Percentiles rank a stretch among this genome's conserved stretches.
Conservation (phyloP, 768 basidiomycete species). For the Phylloporus scabripes region DNA sequence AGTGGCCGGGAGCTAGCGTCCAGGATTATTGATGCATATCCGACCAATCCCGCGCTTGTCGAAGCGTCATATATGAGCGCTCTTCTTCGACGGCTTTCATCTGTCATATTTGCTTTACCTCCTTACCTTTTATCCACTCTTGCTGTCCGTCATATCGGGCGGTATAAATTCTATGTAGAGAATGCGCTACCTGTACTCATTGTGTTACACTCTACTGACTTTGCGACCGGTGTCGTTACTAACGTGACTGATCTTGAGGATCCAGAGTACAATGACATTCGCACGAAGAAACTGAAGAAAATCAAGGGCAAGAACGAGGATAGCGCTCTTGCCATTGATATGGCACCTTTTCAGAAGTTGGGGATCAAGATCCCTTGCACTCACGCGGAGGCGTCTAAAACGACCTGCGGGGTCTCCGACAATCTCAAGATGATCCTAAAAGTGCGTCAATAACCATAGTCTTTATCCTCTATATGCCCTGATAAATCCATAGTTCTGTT, state of each 20-base stretch:
- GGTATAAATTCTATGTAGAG: slow-evolving; percentile 21
- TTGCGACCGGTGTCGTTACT: background rate
- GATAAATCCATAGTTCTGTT: slow-evolving; percentile 21
- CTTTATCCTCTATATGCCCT: background rate
- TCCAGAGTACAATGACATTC: background rate
- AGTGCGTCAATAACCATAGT: slow-evolving; percentile 15
- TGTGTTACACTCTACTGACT: slow-evolving; percentile 15
- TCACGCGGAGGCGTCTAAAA: slow-evolving; percentile 12
- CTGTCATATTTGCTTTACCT: slow-evolving; percentile 22
- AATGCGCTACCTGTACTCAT: slow-evolving; percentile 18
- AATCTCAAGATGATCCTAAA: slow-evolving; percentile 27
- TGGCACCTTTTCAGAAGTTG: slow-evolving; percentile 28
- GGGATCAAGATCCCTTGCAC: slow-evolving; percentile 24
- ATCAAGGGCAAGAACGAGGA: slow-evolving; percentile 15
- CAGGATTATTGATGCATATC: slow-evolving; percentile 33
- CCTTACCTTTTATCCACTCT: slow-evolving; percentile 11
- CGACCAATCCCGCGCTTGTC: slow-evolving; percentile 20
- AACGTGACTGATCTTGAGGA: background rate
- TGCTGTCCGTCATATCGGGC: slow-evolving; percentile 9
- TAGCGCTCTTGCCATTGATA: slow-evolving; percentile 18
- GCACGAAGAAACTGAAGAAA: slow-evolving; percentile 29
- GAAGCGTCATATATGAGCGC: slow-evolving; percentile 14
- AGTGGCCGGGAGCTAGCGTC: slow-evolving; percentile 9
- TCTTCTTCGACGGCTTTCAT: slow-evolving; percentile 25
- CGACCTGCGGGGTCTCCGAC: slow-evolving; percentile 13